Evolutionary conservation across 1,139 yeast species (phyloP).

Genomic region (Yamadazyma buinensis): DNA sequence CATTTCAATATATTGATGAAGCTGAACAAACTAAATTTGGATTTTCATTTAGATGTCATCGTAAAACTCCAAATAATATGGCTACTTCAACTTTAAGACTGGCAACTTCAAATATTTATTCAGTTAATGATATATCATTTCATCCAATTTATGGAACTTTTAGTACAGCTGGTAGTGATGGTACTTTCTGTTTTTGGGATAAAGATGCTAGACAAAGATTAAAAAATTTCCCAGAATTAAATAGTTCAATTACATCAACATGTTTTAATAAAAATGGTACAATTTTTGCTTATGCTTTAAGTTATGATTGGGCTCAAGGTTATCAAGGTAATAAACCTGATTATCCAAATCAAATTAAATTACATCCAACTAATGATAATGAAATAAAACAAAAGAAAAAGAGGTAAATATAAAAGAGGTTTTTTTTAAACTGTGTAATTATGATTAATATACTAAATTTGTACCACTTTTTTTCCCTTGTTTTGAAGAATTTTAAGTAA

Average conservation of each 20-base stretch:
- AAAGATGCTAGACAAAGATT: slow-evolving; percentile 87
- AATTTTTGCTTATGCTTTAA: slow-evolving; percentile 85
- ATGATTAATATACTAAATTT: too few relatives aligned
- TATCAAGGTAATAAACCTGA: slow-evolving; percentile 72
- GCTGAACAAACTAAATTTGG: slow-evolving; percentile 67
- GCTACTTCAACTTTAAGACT: slow-evolving; percentile 31
- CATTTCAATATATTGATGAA: slow-evolving; percentile 91
- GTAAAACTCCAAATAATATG: slow-evolving; percentile 47
- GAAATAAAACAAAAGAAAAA: slow-evolving; percentile 81
- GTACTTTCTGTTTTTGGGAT: slow-evolving; percentile 94
- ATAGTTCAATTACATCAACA: slow-evolving; percentile 71
- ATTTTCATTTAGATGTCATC: slow-evolving; percentile 92
- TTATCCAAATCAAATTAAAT: slow-evolving; percentile 69
- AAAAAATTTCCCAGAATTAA: slow-evolving; percentile 72
- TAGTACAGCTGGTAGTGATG: slow-evolving; percentile 94
- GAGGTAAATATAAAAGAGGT: slow-evolving; percentile 41
- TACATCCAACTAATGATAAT: slow-evolving; percentile 81
- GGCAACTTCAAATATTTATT: slow-evolving; percentile 56
- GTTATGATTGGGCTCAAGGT: slow-evolving; percentile 96
- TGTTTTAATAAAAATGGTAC: slow-evolving; percentile 81
- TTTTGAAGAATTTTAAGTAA: too few relatives aligned
- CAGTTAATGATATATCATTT: slow-evolving; percentile 78
- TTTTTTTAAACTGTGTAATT: too few relatives aligned
- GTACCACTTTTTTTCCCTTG: too few relatives aligned
- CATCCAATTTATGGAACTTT: slow-evolving; percentile 92